Conservation (phyloP, 164 flowering plant genomes). For the Dillenia suffruticosa region DNA sequence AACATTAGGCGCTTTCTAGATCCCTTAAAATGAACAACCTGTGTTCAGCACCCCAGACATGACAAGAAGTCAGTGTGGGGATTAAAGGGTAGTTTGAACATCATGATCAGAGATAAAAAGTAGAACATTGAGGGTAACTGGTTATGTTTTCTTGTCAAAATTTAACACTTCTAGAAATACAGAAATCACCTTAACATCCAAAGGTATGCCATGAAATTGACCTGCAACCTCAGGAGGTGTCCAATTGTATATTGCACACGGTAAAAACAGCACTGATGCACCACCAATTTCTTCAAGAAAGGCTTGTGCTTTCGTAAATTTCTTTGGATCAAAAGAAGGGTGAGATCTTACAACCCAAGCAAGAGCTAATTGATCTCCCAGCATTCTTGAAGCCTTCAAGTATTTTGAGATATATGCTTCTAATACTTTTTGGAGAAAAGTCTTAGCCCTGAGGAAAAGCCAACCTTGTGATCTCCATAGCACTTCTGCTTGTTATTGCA, state of each 20-base stretch:
- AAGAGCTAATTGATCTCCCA: slow-evolving; percentile 92
- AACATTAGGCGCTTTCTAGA: slow-evolving; percentile 98
- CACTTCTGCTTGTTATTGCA: too few species aligned
- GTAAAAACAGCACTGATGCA: slow-evolving; percentile 71
- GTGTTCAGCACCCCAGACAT: slow-evolving; percentile 11
- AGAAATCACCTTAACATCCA: slow-evolving; percentile 75
- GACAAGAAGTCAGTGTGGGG: too few species aligned
- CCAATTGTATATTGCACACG: slow-evolving; percentile 86
- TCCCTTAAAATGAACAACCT: slow-evolving; percentile 98
- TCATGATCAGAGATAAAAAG: neutral
- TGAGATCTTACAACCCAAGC: slow-evolving; percentile 78
- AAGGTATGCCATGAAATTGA: slow-evolving; percentile 98
- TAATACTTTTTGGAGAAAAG: slow-evolving; percentile 63
- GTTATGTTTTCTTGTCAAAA: neutral
- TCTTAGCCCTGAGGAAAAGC: slow-evolving; percentile 53
- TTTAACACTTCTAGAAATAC: neutral
- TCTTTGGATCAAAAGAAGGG: slow-evolving; percentile 56
- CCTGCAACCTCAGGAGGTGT: slow-evolving; percentile 99
- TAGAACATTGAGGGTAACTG: neutral
- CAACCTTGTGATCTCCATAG: neutral
- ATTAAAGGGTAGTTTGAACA: too few species aligned
- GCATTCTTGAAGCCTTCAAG: slow-evolving; percentile 87
- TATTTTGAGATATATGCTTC: slow-evolving; percentile 56
- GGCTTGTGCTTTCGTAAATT: slow-evolving; percentile 50
- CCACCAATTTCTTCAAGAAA: slow-evolving; percentile 56